Percentiles rank a stretch among this genome's conserved stretches.
Conservation (phyloP, 805 yeast species). For the Clavispora carvajalis region DNA sequence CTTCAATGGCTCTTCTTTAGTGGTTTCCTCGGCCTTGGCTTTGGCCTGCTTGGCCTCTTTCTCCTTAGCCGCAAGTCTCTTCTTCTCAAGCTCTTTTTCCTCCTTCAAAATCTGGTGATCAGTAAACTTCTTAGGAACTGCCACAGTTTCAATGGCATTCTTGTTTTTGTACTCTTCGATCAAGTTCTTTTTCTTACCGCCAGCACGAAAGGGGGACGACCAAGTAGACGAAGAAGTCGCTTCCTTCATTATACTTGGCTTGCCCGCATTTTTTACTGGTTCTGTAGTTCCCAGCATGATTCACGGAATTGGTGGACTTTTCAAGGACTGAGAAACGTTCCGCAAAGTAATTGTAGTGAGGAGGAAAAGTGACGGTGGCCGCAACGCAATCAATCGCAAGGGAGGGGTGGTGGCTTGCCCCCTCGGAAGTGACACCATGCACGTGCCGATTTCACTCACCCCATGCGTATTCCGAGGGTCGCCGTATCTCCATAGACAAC, state of each 20-base stretch:
- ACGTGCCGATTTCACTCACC: too few relatives aligned
- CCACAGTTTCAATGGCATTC: conserved; percentile 28
- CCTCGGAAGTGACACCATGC: conserved; percentile 2
- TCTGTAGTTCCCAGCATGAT: background rate
- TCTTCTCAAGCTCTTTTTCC: conserved; percentile 6
- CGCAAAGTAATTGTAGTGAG: background rate
- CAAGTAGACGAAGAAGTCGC: conserved; percentile 27
- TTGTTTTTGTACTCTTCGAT: conserved; percentile 30
- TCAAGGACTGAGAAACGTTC: background rate
- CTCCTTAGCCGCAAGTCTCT: conserved; percentile 1
- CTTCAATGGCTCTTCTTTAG: conserved; percentile 7
- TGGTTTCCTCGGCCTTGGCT: conserved; percentile 1
- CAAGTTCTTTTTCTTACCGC: conserved; percentile 24
- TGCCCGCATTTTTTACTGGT: background rate
- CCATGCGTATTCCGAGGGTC: background rate
- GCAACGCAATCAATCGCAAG: background rate
- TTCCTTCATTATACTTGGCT: conserved; percentile 13
- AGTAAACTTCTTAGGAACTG: conserved; percentile 37
- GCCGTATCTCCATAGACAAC: background rate
- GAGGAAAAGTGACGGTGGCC: background rate
- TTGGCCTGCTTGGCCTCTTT: conserved; percentile 6
- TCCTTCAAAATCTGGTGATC: conserved; percentile 36
- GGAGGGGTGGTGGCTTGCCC: conserved; percentile 1
- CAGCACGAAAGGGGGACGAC: conserved; percentile 39
- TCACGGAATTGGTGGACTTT: background rate